Evolutionary conservation across 2,329 filamentous ascomycete genomes (phyloP), one percentile per base, ranked within the genome.

Genomic region (Clarireedia homoeocarpa): DNA sequence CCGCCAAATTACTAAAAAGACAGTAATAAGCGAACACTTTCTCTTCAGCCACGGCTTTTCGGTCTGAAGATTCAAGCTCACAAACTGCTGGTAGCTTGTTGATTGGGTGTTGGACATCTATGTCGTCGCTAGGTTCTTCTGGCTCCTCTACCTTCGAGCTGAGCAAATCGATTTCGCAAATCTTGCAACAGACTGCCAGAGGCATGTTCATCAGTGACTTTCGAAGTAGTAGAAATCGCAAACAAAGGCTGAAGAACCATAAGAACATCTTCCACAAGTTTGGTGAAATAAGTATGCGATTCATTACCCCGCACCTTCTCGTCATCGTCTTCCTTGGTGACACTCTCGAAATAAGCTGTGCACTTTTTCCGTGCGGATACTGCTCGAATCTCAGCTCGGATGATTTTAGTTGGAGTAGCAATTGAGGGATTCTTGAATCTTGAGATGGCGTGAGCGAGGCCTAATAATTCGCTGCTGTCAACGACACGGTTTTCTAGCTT

Each of bases 101-200:
- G 6, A 15, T 15, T 4, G 7, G 10, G 14, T 39, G 15, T 6
- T 4, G 6, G 14, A 30, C 27, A 3, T 24, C 2, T 9, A 23
- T 30, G 0, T 39, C 10, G 9, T 30, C 30, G 9, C 55, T 34
- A 20, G 27, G 4, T n/a, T 58, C 48, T 7, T 36, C 23, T 5
- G 56, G 51, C 12, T 60, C 58, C 30, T 60, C 56, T 5, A 62
- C 50, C n/a, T 59, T 59, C 56, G 9, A 62, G 55, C 2, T 36
- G 38, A 5, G 47, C 52, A 23, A 61, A 61, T 23, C 55, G 57
- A 39, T 58, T 62, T 30, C 53, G 44, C 3, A 62, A 10, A 7
- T 45, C 30, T n/a, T 56, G 50, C 14, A 23, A n/a, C 1, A 24
- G n/a, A 7, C 15, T 27, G 2, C 24, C n/a, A 10, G 51, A 15